These are phyloP conservation scores for Trichosanthes truncata DNA, from an alignment of 306 rosid species.

Conservation along the genomic window DNA sequence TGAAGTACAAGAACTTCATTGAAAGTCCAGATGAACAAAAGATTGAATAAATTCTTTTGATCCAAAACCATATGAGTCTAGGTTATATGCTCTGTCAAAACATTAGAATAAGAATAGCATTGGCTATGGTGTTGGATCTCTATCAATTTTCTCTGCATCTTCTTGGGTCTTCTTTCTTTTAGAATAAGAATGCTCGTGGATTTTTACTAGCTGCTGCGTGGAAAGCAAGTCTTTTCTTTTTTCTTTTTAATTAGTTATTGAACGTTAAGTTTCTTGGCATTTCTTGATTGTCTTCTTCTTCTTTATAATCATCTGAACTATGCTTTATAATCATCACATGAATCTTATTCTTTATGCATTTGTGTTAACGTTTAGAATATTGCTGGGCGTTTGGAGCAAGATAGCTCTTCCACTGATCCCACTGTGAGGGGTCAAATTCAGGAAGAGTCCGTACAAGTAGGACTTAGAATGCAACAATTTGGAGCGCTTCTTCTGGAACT, in stretches of 20 bases:
- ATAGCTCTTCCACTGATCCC: constrained; percentile 50
- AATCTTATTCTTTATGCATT: constrained; percentile 30
- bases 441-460: constrained; percentile 63
- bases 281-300: background rate
- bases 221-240: background rate
- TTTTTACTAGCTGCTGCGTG: background rate
- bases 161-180: background rate
- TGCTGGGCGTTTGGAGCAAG: constrained; percentile 83
- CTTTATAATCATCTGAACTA: background rate
- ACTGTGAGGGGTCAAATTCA: constrained; percentile 60
- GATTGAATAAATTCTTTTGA: background rate
- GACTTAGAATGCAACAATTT: constrained; percentile 79
- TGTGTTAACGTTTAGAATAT: constrained; percentile 58
- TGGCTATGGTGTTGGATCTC: background rate
- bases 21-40: background rate
- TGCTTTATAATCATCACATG: background rate
- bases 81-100: background rate
- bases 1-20: background rate
- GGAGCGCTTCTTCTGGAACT: constrained; percentile 93
- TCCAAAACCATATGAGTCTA: background rate
- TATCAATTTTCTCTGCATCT: background rate
- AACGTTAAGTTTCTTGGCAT: background rate
- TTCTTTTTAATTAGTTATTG: background rate
- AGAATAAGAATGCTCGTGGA: background rate
- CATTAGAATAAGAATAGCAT: background rate